Evolutionary conservation across 768 basidiomycete species (phyloP).

Genomic region (Krasilnikovozyma curviuscula): DNA sequence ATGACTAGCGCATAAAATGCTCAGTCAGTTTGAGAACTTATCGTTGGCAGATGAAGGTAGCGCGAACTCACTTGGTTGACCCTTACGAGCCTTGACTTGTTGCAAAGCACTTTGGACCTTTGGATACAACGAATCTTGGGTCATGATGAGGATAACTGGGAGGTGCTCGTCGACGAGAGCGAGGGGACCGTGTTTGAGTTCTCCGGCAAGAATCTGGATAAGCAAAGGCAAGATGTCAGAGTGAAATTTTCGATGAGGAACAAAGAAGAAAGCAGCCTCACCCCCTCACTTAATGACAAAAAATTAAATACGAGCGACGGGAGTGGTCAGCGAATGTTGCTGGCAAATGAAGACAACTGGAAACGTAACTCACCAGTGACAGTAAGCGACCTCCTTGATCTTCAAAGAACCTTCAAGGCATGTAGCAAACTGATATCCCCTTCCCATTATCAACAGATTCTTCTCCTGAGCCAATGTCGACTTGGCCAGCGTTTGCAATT

Average conservation of each 20-base stretch:
- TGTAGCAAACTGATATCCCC: slow-evolving; percentile 94
- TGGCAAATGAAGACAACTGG: too few relatives aligned
- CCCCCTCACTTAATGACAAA: slow-evolving; percentile 30
- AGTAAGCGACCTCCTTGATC: slow-evolving; percentile 97
- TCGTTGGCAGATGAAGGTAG: too few relatives aligned
- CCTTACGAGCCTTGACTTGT: slow-evolving; percentile 94
- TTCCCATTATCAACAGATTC: slow-evolving; percentile 84
- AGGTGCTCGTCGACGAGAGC: slow-evolving; percentile 97
- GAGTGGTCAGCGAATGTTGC: background rate
- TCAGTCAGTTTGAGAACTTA: too few relatives aligned
- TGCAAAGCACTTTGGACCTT: slow-evolving; percentile 92
- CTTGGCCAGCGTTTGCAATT: slow-evolving; percentile 63
- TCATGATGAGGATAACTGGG: slow-evolving; percentile 98
- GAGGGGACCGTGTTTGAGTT: slow-evolving; percentile 95
- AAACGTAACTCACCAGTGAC: slow-evolving; percentile 21
- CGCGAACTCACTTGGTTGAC: slow-evolving; percentile 34
- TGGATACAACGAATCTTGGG: slow-evolving; percentile 89
- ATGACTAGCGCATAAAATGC: too few relatives aligned
- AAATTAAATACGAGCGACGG: too few relatives aligned
- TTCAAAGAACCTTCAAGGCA: slow-evolving; percentile 96
- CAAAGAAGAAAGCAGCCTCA: slow-evolving; percentile 13
- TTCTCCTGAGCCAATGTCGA: slow-evolving; percentile 47
- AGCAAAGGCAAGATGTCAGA: slow-evolving; percentile 6
- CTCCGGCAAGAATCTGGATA: slow-evolving; percentile 76
- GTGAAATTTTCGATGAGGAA: background rate